These are phyloP conservation scores for Dittrichia graveolens DNA, from an alignment of 129 eudicot species.

Conservation along the genomic window DNA sequence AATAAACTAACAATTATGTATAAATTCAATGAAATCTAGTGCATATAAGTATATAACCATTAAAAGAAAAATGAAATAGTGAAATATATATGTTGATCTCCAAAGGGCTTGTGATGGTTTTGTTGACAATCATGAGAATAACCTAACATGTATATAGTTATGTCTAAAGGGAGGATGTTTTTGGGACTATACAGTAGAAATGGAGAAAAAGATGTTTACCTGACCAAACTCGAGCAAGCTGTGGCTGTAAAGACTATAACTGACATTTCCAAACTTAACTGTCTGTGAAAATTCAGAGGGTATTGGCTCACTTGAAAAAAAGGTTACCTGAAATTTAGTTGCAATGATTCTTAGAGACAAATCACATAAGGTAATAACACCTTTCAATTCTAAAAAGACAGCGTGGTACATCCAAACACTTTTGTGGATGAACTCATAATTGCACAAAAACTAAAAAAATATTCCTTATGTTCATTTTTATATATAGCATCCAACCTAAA, in stretches of 20 bases:
- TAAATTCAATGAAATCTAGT: neutral
- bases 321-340: constrained; percentile 65
- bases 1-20: neutral
- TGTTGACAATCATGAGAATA: constrained; percentile 7
- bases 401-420: neutral
- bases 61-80: neutral
- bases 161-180: neutral
- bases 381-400: constrained; percentile 20
- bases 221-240: constrained; percentile 97
- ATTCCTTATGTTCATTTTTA: constrained; percentile 15
- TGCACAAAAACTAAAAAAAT: neutral
- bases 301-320: constrained; percentile 72
- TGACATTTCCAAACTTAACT: constrained; percentile 67
- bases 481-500: neutral
- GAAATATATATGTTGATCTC: neutral
- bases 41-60: neutral
- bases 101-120: constrained; percentile 8
- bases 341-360: constrained; percentile 16
- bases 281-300: constrained; percentile 75
- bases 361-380: constrained; percentile 15
- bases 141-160: neutral
- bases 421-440: neutral
- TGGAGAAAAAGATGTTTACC: constrained; percentile 46
- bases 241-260: constrained; percentile 88
- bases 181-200: neutral